Conservation (phyloP, 2,329 filamentous ascomycete genomes). For the Talaromyces sp. region DNA sequence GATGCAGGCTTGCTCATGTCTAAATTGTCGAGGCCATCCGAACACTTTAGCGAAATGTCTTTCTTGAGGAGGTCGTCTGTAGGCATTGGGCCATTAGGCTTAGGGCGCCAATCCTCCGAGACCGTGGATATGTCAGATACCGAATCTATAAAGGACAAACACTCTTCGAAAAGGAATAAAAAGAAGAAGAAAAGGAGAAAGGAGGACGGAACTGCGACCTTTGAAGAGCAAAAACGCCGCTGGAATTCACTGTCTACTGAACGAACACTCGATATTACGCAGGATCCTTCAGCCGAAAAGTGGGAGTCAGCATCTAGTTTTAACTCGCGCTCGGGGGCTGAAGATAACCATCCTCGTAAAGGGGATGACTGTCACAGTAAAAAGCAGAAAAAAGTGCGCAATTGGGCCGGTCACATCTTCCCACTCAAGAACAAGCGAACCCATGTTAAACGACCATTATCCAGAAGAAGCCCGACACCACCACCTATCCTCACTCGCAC, state of each 20-base stretch:
- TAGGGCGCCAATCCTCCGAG: conserved; percentile 13
- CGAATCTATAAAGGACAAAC: conserved; percentile 13
- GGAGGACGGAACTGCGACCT: background rate
- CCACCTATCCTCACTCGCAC: conserved; percentile 43
- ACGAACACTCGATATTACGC: conserved; percentile 5
- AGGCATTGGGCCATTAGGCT: conserved; percentile 12
- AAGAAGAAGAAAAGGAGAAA: conserved; percentile 16
- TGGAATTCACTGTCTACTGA: background rate
- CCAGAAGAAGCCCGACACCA: conserved; percentile 40
- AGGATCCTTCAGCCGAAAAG: conserved; percentile 11
- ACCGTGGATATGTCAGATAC: conserved; percentile 1
- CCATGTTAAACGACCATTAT: conserved; percentile 39
- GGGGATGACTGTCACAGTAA: conserved; percentile 29
- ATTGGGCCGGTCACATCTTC: conserved; percentile 53
- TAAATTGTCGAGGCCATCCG: background rate
- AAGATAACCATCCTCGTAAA: conserved; percentile 3
- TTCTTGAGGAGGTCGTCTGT: conserved; percentile 15
- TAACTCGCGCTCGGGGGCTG: conserved; percentile 13
- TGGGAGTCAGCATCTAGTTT: conserved; percentile 19
- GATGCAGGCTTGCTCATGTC: conserved; percentile 24
- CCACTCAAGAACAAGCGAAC: conserved; percentile 49
- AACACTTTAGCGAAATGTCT: conserved; percentile 11
- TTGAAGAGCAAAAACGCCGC: background rate
- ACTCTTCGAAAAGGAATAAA: conserved; percentile 10
- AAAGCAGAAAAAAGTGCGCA: conserved; percentile 72